Evolutionary conservation across 345 rosid species (phyloP).

Genomic region (Arabidopsis suecica): DNA sequence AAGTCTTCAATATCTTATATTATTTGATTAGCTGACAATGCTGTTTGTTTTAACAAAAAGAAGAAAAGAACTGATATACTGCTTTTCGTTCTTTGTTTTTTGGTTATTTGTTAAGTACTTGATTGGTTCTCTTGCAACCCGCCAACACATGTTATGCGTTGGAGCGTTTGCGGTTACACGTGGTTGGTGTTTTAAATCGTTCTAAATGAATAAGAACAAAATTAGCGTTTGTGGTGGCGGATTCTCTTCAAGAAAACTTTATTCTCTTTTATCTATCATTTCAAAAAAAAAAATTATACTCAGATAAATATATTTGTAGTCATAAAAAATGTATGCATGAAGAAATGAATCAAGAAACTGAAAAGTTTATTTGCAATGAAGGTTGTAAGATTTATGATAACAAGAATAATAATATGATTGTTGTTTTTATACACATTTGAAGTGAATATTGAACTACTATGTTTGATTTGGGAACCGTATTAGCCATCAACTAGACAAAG

Average conservation of each 20-base stretch:
- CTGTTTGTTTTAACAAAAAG: background rate
- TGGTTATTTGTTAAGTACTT: background rate
- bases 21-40: slow-evolving; percentile 20
- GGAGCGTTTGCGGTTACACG: background rate
- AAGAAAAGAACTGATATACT: background rate
- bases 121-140: background rate
- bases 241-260: background rate
- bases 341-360: too few species aligned
- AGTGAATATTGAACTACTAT: background rate
- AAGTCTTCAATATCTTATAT: background rate
- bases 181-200: background rate
- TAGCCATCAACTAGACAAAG: background rate
- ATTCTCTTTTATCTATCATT: background rate
- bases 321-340: background rate
- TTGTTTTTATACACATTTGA: background rate
- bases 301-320: background rate
- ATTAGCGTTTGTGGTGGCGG: background rate
- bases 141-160: background rate
- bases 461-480: background rate
- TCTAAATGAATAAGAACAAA: background rate
- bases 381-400: background rate
- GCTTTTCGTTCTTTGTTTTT: background rate
- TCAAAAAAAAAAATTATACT: background rate
- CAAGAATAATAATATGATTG: background rate
- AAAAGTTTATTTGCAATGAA: background rate